Evolutionary conservation across 768 basidiomycete genomes (phyloP), one percentile per base, ranked within the genome.

Genomic region (Pilatotrama ljubarskyi): DNA sequence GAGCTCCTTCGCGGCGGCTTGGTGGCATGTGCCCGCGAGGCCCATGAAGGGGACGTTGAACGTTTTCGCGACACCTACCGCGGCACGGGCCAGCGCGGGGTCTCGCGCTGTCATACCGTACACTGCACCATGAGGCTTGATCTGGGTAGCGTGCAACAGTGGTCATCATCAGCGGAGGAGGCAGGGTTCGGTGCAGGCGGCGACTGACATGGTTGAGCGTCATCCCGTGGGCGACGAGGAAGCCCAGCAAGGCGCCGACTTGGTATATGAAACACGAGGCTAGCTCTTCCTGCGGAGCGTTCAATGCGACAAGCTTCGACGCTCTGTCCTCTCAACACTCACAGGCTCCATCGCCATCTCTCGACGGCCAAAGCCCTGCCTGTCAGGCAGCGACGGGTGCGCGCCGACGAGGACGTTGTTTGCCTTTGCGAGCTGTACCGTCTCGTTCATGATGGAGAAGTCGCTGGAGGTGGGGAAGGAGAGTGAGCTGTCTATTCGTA

Each of bases 321-420:
- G 14, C 6, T 7, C 8, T 1, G 15, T 14, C 17, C 13, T 2
- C 17, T 35, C 13, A 4, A 0, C 2, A 62, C 79, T 44, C 60
- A 87, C 86, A 1, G 84, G 80, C 54, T 81, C 79, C 58, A 87
- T 80, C 0, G 75, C 77, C 83, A 89, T 84, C 64, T 87, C 86
- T 32, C 86, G 75, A 18, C 86, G 71, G 5, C 87, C 87, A 58
- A 88, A 88, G 0, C 86, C 86, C 66, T 86, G 85, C 18, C 78
- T 68, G 68, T 88, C 86, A 4, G 72, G 87, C 24, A 86, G 77
- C 20, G 82, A 84, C 1, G 87, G 87, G 64, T 88, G 87, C 8
- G 87, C 87, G 0, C 88, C 87, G n/a, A 86, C 77, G 25, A 75
- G 72, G 26, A 88, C 84, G 20, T 75, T 75, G 66, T 86, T 75